A percentile compares a stretch with the other conserved stretches of the same genome.
These are phyloP conservation scores for Neurospora sp. DNA, from an alignment of 495 filamentous ascomycete genomes.

Conservation along the genomic window DNA sequence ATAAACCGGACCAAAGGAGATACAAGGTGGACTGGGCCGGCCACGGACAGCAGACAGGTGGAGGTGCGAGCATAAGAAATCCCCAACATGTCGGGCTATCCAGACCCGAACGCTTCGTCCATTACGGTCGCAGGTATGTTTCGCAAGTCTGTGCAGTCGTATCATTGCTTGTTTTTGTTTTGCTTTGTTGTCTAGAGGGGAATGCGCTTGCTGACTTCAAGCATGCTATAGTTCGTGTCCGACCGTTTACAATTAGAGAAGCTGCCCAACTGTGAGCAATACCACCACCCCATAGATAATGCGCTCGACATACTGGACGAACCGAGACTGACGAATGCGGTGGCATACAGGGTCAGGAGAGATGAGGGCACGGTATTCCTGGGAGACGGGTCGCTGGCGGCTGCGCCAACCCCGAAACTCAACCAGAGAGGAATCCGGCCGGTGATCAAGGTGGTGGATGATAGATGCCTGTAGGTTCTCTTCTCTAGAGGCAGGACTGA, in stretches of 20 bases:
- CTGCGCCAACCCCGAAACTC: conserved; percentile 71
- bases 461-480: conserved; percentile 76
- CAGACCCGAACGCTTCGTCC: conserved; percentile 33
- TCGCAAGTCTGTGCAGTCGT: not conserved
- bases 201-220: conserved; percentile 3
- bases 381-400: conserved; percentile 87
- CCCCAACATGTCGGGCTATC: conserved; percentile 15
- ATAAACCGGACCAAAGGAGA: not conserved
- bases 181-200: not conserved
- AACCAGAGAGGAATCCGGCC: conserved; percentile 77
- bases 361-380: conserved; percentile 89
- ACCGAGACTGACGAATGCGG: conserved; percentile 7
- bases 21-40: not conserved
- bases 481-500: not conserved
- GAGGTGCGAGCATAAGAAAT: conserved; percentile 1
- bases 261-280: conserved; percentile 50
- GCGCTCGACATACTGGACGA: not conserved
- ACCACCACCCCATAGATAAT: not conserved
- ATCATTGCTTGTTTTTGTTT: not conserved
- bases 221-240: conserved; percentile 63
- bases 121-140: conserved; percentile 53
- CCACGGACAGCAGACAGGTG: not conserved
- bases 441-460: conserved; percentile 93
- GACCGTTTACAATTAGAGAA: conserved; percentile 81
- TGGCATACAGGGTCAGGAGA: conserved; percentile 47